A percentile compares a stretch with the other conserved stretches of the same genome.
phyloP scores from a whole-genome alignment of 495 filamentous ascomycete genomes.

The Bryoglossum gracile region DNA sequence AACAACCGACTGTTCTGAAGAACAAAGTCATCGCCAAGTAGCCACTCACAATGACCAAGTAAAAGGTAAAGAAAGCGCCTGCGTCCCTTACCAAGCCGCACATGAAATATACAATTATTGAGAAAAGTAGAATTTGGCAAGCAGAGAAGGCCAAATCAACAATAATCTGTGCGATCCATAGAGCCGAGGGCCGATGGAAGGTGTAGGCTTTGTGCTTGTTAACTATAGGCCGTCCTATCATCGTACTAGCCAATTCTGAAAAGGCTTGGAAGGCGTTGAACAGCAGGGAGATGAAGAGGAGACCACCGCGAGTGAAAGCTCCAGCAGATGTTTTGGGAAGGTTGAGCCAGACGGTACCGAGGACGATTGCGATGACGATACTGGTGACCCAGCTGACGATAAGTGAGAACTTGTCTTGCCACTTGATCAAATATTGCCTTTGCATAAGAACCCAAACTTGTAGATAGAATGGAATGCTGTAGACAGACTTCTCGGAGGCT shows the following conservation, averaged over 20 bases:
- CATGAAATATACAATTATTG: slow-evolving; percentile 77
- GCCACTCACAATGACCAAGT: slow-evolving; percentile 42
- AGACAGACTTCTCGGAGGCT: slow-evolving; percentile 60
- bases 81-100: slow-evolving; percentile 55
- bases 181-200: slow-evolving; percentile 77
- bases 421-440: slow-evolving; percentile 75
- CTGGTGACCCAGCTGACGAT: slow-evolving; percentile 68
- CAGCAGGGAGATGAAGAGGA: slow-evolving; percentile 64
- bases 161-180: slow-evolving; percentile 67
- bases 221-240: slow-evolving; percentile 63
- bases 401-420: slow-evolving; percentile 75
- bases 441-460: slow-evolving; percentile 80
- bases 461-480: slow-evolving; percentile 69
- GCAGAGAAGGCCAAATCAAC: slow-evolving; percentile 69
- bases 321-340: slow-evolving; percentile 53
- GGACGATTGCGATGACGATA: slow-evolving; percentile 66
- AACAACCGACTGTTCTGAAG: slow-evolving; percentile 68
- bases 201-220: slow-evolving; percentile 80
- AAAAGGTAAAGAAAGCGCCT: slow-evolving; percentile 74
- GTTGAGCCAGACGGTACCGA: slow-evolving; percentile 74
- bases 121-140: slow-evolving; percentile 62
- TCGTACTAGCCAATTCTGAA: slow-evolving; percentile 66
- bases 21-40: slow-evolving; percentile 76
- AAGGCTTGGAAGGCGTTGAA: slow-evolving; percentile 78
- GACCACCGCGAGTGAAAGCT: slow-evolving; percentile 48